These are phyloP conservation scores for Linaria vulgaris DNA, from an alignment of 257 asterid genomes.

Conservation along the genomic window DNA sequence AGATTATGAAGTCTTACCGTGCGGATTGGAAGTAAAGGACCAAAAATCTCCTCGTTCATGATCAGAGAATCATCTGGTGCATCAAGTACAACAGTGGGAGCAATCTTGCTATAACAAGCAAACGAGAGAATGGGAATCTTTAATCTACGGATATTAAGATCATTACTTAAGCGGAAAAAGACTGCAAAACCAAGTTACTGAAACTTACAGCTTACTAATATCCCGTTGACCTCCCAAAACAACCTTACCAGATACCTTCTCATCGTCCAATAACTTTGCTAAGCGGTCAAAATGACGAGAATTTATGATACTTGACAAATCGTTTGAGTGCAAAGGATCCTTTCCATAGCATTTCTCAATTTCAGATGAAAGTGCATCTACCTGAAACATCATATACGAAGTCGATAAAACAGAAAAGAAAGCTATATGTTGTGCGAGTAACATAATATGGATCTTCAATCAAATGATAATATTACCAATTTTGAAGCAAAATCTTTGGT, in stretches of 20 bases:
- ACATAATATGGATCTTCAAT: not conserved
- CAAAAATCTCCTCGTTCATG: constrained; percentile 89
- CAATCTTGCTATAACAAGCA: constrained; percentile 53
- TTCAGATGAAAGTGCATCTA: constrained; percentile 58
- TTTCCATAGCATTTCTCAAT: constrained; percentile 71
- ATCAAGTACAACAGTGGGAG: constrained; percentile 82
- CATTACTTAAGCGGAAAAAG: constrained; percentile 9
- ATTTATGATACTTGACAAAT: constrained; percentile 76
- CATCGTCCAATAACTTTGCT: constrained; percentile 65
- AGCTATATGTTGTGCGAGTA: not conserved
- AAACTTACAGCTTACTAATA: constrained; percentile 62
- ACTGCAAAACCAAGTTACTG: constrained; percentile 13
- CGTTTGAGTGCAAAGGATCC: constrained; percentile 70
- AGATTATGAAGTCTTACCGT: constrained; percentile 45
- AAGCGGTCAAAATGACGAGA: constrained; percentile 71
- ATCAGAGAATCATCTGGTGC: constrained; percentile 69
- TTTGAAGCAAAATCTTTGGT: constrained; percentile 56
- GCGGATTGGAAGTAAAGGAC: constrained; percentile 83
- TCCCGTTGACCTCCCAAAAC: constrained; percentile 85
- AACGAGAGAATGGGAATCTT: constrained; percentile 8
- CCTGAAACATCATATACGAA: constrained; percentile 39
- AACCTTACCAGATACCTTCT: constrained; percentile 64
- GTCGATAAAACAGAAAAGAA: constrained; percentile 1
- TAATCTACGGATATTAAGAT: constrained; percentile 12
- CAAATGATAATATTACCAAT: constrained; percentile 42